Percentiles rank a stretch among this genome's conserved stretches.
Conservation (phyloP, 768 basidiomycete species). For the Mycena floridula region DNA sequence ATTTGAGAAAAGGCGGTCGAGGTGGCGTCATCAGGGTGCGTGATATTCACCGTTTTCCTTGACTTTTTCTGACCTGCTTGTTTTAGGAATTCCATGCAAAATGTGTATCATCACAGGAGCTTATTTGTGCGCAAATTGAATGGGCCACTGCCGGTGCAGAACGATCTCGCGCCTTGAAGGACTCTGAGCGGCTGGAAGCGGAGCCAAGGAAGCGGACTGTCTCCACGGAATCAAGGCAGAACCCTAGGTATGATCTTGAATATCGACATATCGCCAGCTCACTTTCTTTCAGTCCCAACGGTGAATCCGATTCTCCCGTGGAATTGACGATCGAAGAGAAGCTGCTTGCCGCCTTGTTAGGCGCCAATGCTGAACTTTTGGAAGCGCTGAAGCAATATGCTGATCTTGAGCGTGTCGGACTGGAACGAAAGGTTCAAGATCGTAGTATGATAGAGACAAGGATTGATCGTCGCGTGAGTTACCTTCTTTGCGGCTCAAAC, state of each 20-base stretch:
- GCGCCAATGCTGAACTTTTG: slow-evolving; percentile 65
- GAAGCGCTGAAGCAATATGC: slow-evolving; percentile 71
- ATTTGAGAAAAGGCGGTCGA: slow-evolving; percentile 11
- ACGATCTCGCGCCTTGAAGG: slow-evolving; percentile 40
- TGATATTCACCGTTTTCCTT: slow-evolving; percentile 6
- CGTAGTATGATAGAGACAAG: slow-evolving; percentile 62
- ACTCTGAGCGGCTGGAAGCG: slow-evolving; percentile 12
- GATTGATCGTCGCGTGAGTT: slow-evolving; percentile 60
- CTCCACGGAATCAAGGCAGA: neutral
- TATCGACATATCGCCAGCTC: slow-evolving; percentile 7
- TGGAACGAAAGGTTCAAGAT: slow-evolving; percentile 60
- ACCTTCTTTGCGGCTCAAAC: neutral
- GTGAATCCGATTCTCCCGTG: slow-evolving; percentile 21
- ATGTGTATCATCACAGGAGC: slow-evolving; percentile 77
- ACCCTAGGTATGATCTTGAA: neutral
- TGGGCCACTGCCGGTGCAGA: slow-evolving; percentile 87
- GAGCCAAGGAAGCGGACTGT: slow-evolving; percentile 14
- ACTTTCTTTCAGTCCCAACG: slow-evolving; percentile 20
- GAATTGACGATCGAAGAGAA: slow-evolving; percentile 68
- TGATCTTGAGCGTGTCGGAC: slow-evolving; percentile 64
- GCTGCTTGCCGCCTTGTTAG: slow-evolving; percentile 66
- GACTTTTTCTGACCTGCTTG: slow-evolving; percentile 3
- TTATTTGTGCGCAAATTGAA: slow-evolving; percentile 81
- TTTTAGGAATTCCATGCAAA: slow-evolving; percentile 76
- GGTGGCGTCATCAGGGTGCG: slow-evolving; percentile 60